A percentile compares a stretch with the other conserved stretches of the same genome.
Conservation (phyloP, 371 early-diverging fungal species). For the Capillidium heterosporum region DNA sequence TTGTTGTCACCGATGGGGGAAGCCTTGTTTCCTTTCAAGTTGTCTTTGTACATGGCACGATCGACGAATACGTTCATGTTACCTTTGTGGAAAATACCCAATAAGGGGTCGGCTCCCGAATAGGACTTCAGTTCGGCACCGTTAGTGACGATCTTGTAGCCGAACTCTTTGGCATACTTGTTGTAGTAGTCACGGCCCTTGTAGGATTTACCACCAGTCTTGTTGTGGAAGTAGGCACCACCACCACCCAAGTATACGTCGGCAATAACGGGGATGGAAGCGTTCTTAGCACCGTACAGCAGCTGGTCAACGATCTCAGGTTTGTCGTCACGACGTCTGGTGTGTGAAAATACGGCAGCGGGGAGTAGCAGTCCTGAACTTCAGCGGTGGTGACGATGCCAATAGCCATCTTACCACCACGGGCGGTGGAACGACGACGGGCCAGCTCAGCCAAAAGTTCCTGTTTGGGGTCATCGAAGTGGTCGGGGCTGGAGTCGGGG, state of each 20-base stretch:
- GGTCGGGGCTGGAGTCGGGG: constrained; percentile 25
- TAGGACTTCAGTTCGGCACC: constrained; percentile 27
- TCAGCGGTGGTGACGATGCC: constrained; percentile 56
- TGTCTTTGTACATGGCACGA: constrained; percentile 35
- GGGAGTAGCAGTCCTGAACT: constrained; percentile 55
- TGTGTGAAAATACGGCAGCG: constrained; percentile 43
- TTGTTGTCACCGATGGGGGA: constrained; percentile 26
- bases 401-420: constrained; percentile 24
- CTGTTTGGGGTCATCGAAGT: constrained; percentile 38
- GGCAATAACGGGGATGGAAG: constrained; percentile 28
- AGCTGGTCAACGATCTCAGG: constrained; percentile 40
- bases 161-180: constrained; percentile 20
- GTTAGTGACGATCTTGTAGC: constrained; percentile 37
- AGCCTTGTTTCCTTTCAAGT: constrained; percentile 22
- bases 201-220: constrained; percentile 22
- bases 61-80: constrained; percentile 54
- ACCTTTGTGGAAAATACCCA: constrained; percentile 42
- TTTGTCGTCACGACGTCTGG: constrained; percentile 26
- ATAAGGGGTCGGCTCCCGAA: constrained; percentile 27
- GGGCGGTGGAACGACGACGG: constrained; percentile 44
- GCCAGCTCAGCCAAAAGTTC: constrained; percentile 46
- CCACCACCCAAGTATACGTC: constrained; percentile 54
- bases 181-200: constrained; percentile 35
- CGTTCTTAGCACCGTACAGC: constrained; percentile 27
- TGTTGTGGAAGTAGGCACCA: constrained; percentile 30